Percentiles rank a stretch among this genome's conserved stretches.
phyloP scores from a whole-genome alignment of 495 filamentous ascomycete genomes.

The Penicillium coffeae region DNA sequence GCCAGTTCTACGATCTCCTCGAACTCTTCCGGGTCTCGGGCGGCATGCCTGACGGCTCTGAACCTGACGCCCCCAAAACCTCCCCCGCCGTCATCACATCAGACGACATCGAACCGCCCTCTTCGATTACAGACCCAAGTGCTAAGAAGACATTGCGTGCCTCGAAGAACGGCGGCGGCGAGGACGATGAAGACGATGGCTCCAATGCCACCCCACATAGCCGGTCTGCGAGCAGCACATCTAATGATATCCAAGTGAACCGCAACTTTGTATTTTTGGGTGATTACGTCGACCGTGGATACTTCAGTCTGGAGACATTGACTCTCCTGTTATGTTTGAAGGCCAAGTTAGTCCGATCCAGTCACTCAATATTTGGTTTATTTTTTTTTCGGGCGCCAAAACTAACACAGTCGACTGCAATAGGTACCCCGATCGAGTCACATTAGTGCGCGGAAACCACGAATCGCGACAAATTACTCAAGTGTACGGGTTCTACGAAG shows the following conservation, averaged over 20 bases:
- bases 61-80: constrained; percentile 59
- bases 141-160: constrained; percentile 73
- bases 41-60: constrained; percentile 82
- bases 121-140: constrained; percentile 78
- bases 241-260: constrained; percentile 43
- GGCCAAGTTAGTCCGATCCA: constrained; percentile 67
- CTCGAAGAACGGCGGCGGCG: constrained; percentile 37
- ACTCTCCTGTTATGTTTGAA: constrained; percentile 94
- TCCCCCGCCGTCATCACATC: constrained; percentile 68
- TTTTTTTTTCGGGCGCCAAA: no score
- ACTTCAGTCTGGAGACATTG: constrained; percentile 96
- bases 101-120: constrained; percentile 83
- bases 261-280: constrained; percentile 95
- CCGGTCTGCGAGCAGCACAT: constrained; percentile 38
- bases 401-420: not conserved
- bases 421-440: constrained; percentile 92
- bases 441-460: constrained; percentile 94
- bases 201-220: constrained; percentile 20
- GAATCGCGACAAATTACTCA: constrained; percentile 98
- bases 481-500: constrained; percentile 98
- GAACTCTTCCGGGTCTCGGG: constrained; percentile 96
- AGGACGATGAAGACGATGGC: constrained; percentile 41
- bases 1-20: constrained; percentile 97
- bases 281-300: constrained; percentile 96
- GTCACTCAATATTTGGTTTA: no score